A percentile compares a stretch with the other conserved stretches of the same genome.
phyloP scores from a whole-genome alignment of 192 early-diverging fungal species.

The Entomortierella lignicola region DNA sequence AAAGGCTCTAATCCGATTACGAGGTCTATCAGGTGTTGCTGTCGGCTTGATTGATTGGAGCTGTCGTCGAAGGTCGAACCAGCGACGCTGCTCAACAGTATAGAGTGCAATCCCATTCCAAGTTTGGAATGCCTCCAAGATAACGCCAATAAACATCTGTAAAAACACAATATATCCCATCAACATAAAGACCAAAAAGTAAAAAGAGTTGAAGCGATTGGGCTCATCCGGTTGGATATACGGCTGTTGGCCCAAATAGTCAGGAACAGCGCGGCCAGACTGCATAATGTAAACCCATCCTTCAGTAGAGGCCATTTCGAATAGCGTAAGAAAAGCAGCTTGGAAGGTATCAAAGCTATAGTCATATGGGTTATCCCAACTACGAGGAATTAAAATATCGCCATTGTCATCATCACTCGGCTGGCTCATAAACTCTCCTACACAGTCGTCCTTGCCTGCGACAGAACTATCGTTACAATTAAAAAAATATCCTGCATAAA shows the following conservation, averaged over 20 bases:
- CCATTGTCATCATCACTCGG: slow-evolving; percentile 29
- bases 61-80: slow-evolving; percentile 68
- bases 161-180: slow-evolving; percentile 68
- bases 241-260: slow-evolving; percentile 51
- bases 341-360: slow-evolving; percentile 71
- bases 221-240: slow-evolving; percentile 49
- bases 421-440: slow-evolving; percentile 52
- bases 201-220: slow-evolving; percentile 63
- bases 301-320: slow-evolving; percentile 68
- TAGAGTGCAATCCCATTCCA: slow-evolving; percentile 66
- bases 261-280: slow-evolving; percentile 51
- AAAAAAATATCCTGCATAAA: slow-evolving; percentile 66
- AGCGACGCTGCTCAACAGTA: slow-evolving; percentile 67
- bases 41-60: slow-evolving; percentile 64
- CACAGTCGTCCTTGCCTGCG: slow-evolving; percentile 36
- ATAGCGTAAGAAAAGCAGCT: slow-evolving; percentile 60
- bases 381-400: slow-evolving; percentile 56
- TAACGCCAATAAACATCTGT: slow-evolving; percentile 68
- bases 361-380: slow-evolving; percentile 69
- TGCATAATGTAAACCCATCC: slow-evolving; percentile 66
- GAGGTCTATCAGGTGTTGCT: slow-evolving; percentile 60
- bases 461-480: slow-evolving; percentile 54
- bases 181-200: slow-evolving; percentile 68
- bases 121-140: slow-evolving; percentile 67
- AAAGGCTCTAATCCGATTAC: slow-evolving; percentile 51